These are phyloP conservation scores for Fraxinus latifolia DNA, from an alignment of 305 asterid genomes.

Conservation along the genomic window DNA sequence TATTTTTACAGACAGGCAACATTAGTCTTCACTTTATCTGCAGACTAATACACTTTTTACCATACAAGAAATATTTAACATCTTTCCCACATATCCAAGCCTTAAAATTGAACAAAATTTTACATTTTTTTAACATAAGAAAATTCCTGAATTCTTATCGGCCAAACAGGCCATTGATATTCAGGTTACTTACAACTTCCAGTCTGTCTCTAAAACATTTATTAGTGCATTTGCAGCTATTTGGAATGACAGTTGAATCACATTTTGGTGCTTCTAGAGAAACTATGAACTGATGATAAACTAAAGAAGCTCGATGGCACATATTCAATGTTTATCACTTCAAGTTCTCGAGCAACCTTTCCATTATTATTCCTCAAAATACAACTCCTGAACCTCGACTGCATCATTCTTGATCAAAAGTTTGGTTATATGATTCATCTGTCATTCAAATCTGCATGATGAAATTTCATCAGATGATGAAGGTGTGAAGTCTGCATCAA, in stretches of 20 bases:
- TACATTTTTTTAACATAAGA: not conserved
- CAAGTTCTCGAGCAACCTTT: not conserved
- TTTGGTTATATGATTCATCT: slow-evolving; percentile 33
- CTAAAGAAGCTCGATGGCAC: not conserved
- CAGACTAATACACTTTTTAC: not conserved
- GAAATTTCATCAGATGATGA: not conserved
- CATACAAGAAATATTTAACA: not conserved
- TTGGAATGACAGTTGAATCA: slow-evolving; percentile 49
- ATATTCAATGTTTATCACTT: not conserved
- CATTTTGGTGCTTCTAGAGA: not conserved
- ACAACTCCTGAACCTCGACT: not conserved
- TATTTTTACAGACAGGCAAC: not conserved
- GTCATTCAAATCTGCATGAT: slow-evolving; percentile 33
- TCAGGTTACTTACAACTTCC: not conserved
- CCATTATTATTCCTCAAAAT: not conserved
- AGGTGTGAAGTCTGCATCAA: not conserved
- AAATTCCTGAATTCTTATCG: not conserved
- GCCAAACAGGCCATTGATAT: not conserved
- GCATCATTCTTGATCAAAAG: not conserved
- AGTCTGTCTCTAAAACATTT: not conserved
- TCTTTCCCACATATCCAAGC: not conserved
- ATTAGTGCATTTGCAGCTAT: slow-evolving; percentile 3
- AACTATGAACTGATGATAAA: not conserved
- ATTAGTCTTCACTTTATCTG: not conserved
- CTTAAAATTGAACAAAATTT: not conserved